Base-by-base conservation (phyloP, 345 rosid genomes). In the Eucalyptus caleyi region DNA sequence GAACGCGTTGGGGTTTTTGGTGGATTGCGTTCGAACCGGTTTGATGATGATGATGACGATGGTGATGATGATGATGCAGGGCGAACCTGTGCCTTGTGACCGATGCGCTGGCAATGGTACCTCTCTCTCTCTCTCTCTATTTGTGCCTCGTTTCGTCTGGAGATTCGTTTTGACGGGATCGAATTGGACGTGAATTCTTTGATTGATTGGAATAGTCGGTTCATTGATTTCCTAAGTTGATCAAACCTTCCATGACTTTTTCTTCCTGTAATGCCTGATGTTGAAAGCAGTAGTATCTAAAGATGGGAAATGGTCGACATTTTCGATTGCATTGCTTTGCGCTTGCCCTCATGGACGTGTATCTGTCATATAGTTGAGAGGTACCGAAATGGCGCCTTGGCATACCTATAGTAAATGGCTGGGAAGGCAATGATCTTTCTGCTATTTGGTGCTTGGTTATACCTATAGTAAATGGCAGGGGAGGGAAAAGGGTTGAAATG, bases 81-180 rank as follows among this genome's bases (percentile, higher is more conserved):
- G 99, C 86, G 99, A 96, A 87, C 98, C 99, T 85, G 96, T 97
- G 50, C 96, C 99, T 18, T 97, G 99, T 88, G 97, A 94, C 88
- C 96, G 97, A 4, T 97, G 99, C 86, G 97, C 96, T 40, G 99
- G 99, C 91, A 97, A 97, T 72, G 99, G 99, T 97, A 77, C 30
- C 7, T 18, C 82, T 5, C 80, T 32, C 80, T 65, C 34, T 62
- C 45, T 69, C 77, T 65, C 37, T 65, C 37, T 65, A n/a, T n/a
- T 40, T 23, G 85, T 21, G 47, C 47, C 15, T 77, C 30, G 47
- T 77, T 77, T 21, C 59, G 47, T 77, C 27, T 5, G 82, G 82
- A 69, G 42, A 72, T 72, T 72, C 45, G 10, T 67, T 67, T 32
- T 32, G 77, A 67, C 23, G 80, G 23, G 23, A 34, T 69, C 14